Evolutionary conservation across 352 stramenopile species (phyloP).

Genomic region (Blastocystis sp.): DNA sequence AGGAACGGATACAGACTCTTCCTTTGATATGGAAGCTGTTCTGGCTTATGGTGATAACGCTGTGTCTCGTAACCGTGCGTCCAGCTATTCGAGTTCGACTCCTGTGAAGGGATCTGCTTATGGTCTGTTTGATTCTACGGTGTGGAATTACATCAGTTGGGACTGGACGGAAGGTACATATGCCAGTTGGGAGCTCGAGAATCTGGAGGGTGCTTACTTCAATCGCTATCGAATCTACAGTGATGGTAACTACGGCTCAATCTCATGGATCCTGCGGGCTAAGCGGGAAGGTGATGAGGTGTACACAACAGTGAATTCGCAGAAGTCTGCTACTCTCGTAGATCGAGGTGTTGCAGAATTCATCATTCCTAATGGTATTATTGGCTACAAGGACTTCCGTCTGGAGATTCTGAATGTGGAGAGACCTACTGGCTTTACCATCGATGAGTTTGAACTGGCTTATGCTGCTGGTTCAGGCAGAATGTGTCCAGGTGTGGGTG

Average conservation of each 20-base stretch:
- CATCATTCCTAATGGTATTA: conserved; percentile 24
- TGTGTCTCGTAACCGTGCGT: neutral
- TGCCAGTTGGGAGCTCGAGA: conserved; percentile 3
- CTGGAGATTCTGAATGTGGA: neutral
- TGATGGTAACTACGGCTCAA: neutral
- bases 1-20: neutral
- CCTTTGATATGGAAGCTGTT: conserved; percentile 4
- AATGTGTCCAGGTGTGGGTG: conserved; percentile 8
- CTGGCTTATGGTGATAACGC: conserved; percentile 2
- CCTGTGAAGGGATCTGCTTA: neutral
- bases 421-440: conserved; percentile 21
- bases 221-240: conserved; percentile 37
- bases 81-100: neutral
- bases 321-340: neutral
- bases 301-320: neutral
- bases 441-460: conserved; percentile 11
- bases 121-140: neutral
- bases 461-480: neutral
- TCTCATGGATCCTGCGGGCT: neutral
- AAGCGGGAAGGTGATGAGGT: neutral
- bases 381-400: conserved; percentile 35
- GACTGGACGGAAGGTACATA: conserved; percentile 38
- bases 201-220: conserved; percentile 26
- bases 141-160: conserved; percentile 6
- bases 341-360: neutral